Evolutionary conservation across 139 green algal genomes (phyloP), one percentile per base, ranked within the genome.

Genomic region (Chlorella sp.): DNA sequence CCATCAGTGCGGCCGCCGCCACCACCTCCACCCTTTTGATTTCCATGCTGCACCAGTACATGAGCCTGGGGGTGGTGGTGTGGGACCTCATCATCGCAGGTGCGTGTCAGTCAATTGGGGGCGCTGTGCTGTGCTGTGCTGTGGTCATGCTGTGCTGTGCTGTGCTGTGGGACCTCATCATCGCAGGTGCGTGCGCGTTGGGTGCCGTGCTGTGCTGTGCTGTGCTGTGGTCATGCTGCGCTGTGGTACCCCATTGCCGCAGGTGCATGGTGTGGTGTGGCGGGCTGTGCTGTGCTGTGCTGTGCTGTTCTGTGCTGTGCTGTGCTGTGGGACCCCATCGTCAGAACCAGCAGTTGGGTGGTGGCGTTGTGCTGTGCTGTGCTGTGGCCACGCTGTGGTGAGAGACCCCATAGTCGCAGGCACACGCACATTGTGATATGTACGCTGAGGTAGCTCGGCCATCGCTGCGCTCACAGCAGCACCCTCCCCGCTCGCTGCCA

Each of bases 131-230:
- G 19, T 30, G 30, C 30, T 34, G 26, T 30, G 69, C 69, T 32
- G 19, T 71, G 64, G 11, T 71, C n/a, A 14, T 28, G 3, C 64
- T 28, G 22, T 26, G 16, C 19, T 28, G 22, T 71, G 87, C 91
- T 42, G 71, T 89, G 16, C 86, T 93, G 1, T 98, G 94, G 86
- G 95, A 98, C 90, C 90, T 98, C 73, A 85, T 98, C 30, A 92
- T 96, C 12, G 87, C 87, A 18, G 87, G 87, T 86, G n/a, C 3
- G 78, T 26, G 79, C 80, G 18, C 14, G 14, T n/a, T n/a, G 28
- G 28, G 71, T 15, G 30, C 71, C 16, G 32, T 4, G 71, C 4
- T 40, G 16, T 24, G 22, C 22, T 22, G 18, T 24, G 68, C 68
- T 24, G 14, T 48, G 85, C 78, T 0, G 60, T 68, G 60, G 15